Conservation (phyloP, 1,284 basidiomycete species). For the Cystobasidiaceae sp. region DNA sequence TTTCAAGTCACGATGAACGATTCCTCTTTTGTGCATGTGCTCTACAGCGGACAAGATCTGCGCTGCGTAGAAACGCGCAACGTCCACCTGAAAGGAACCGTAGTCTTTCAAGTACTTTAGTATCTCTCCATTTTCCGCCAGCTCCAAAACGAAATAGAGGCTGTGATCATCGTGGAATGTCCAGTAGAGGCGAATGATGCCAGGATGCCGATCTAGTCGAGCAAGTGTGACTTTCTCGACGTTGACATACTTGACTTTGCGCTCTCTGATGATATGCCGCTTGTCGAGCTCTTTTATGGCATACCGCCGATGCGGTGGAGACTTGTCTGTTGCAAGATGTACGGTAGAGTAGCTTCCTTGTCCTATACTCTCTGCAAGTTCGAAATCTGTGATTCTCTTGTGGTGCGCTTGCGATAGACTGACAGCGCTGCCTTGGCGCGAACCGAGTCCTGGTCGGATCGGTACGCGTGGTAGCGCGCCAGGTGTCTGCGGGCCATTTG, state of each 20-base stretch:
- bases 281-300: conserved; percentile 74
- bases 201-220: conserved; percentile 48
- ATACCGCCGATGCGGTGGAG: conserved; percentile 59
- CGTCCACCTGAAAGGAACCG: conserved; percentile 72
- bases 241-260: conserved; percentile 60
- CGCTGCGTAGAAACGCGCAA: conserved; percentile 74
- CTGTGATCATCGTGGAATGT: conserved; percentile 42
- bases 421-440: conserved; percentile 13
- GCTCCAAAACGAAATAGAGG: conserved; percentile 73
- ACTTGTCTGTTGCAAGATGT: conserved; percentile 51
- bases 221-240: conserved; percentile 61
- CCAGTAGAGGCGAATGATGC: conserved; percentile 41
- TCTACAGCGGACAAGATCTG: conserved; percentile 80
- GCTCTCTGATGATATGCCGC: conserved; percentile 59
- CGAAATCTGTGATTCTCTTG: conserved; percentile 57
- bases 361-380: conserved; percentile 64
- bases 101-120: conserved; percentile 63
- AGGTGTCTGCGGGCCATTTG: background rate
- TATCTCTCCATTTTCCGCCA: conserved; percentile 84
- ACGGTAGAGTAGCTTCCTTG: conserved; percentile 52
- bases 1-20: conserved; percentile 87
- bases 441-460: conserved; percentile 12
- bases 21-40: conserved; percentile 80
- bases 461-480: background rate
- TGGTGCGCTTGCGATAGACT: background rate